These are phyloP conservation scores for Fraxinus dipetala DNA, from an alignment of 305 asterid genomes.

Conservation along the genomic window DNA sequence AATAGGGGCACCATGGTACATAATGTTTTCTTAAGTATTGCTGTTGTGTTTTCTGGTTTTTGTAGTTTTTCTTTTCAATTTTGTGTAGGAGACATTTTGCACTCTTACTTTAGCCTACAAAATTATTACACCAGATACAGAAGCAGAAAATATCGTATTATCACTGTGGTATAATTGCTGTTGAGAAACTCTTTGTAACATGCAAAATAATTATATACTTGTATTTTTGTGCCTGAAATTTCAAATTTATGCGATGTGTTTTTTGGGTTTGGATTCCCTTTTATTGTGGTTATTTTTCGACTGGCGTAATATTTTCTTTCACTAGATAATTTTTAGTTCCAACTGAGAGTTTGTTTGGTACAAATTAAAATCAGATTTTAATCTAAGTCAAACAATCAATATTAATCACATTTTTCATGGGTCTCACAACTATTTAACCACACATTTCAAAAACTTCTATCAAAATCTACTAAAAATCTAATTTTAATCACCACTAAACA, in stretches of 20 bases:
- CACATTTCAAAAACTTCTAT: no score
- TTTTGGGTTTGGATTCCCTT: background rate
- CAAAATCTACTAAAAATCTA: no score
- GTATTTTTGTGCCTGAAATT: conserved; percentile 1
- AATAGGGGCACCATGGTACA: background rate
- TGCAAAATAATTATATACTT: background rate
- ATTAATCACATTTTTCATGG: no score
- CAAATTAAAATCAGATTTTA: no score
- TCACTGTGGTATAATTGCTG: background rate
- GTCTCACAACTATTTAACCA: no score
- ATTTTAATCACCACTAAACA: no score
- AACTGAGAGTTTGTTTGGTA: background rate
- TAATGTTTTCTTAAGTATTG: background rate
- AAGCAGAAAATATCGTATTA: background rate
- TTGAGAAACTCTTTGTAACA: background rate
- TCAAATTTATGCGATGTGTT: background rate
- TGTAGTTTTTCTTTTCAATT: background rate
- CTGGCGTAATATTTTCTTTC: background rate
- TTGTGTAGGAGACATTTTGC: conserved; percentile 1
- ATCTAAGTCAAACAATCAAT: no score
- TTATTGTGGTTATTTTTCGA: background rate
- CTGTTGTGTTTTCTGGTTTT: background rate
- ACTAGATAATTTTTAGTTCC: background rate
- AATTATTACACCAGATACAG: background rate
- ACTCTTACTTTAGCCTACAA: background rate